Evolutionary conservation across 306 rosid genomes (phyloP), one percentile per base, ranked within the genome.

Genomic region (Hippophae gyantsensis): DNA sequence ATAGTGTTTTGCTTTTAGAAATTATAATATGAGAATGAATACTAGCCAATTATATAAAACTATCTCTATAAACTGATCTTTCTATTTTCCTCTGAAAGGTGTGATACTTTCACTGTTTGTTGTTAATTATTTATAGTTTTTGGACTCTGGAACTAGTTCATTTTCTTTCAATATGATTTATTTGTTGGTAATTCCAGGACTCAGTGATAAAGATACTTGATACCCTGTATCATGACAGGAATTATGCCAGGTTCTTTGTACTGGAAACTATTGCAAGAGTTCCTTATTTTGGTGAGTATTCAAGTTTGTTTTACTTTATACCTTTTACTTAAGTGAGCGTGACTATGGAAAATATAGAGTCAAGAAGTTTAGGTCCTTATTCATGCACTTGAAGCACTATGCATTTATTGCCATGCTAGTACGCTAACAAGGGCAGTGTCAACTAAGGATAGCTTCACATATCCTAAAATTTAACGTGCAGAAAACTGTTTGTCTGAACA

Each of bases 251-350:
- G 79, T 92, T 92, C 81, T 92, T 67, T 62, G 99, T 92, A 51
- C 82, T 92, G 66, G 97, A 92, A 75, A 92, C 99, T 63, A 92
- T 92, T 66, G 99, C 99, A 3, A 83, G 99, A 77, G 96, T 92
- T 65, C 99, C 99, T 63, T 92, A 92, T 72, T 92, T 92, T 69
- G 99, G 99, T 88, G 64, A 75, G 82, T 76, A 61, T 12, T 67
- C 5, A 32, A 14, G n/a, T 46, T 43, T 56, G 52, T 61, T 74
- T 62, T 6, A 42, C 48, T 43, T 43, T 44, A 10, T 64, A 23
- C 25, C 45, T 42, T 74, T 51, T 25, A 51, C 9, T 56, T 12
- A 10, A 18, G 8, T 32, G 1, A 13, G 7, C 7, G 12, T 42
- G 58, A 5, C 5, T 25, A 43, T 52, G 10, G 27, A 8, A 11